These are phyloP conservation scores for Lactuca saligna DNA, from an alignment of 129 eudicot genomes.

Conservation along the genomic window DNA sequence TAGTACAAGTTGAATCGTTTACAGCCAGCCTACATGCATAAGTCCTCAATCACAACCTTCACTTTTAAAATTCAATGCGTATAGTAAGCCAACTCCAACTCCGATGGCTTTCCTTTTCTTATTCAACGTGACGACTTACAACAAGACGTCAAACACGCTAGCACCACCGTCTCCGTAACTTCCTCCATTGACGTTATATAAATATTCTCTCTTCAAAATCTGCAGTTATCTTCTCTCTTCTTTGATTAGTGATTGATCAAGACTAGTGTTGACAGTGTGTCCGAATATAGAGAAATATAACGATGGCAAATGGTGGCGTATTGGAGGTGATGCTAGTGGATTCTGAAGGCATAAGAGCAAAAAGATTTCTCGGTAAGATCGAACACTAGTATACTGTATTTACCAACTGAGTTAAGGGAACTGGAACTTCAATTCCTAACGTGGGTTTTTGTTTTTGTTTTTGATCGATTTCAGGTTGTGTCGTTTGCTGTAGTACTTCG, in stretches of 20 bases:
- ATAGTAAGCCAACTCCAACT: background rate
- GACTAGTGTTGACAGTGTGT: background rate
- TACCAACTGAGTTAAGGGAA: background rate
- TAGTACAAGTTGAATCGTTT: constrained; percentile 23
- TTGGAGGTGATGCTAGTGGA: constrained; percentile 36
- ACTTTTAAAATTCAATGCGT: background rate
- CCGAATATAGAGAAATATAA: background rate
- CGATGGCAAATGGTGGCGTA: constrained; percentile 28
- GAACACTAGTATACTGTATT: too few relatives aligned
- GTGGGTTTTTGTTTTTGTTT: background rate
- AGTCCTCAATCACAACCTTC: constrained; percentile 16
- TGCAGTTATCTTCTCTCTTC: constrained; percentile 7
- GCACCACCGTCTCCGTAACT: constrained; percentile 25
- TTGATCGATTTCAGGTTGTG: constrained; percentile 16
- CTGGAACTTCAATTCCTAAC: background rate
- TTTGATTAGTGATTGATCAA: background rate
- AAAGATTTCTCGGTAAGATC: constrained; percentile 23
- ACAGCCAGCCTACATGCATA: constrained; percentile 8
- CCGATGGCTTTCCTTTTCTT: constrained; percentile 32
- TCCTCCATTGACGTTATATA: constrained; percentile 19
- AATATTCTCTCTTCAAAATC: constrained; percentile 17
- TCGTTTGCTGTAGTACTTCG: constrained; percentile 23
- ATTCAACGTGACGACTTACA: constrained; percentile 30
- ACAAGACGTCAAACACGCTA: constrained; percentile 29
- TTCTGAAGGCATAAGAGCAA: constrained; percentile 37